These are phyloP conservation scores for Lepiota brunneoincarnata DNA, from an alignment of 768 basidiomycete genomes.

Conservation along the genomic window DNA sequence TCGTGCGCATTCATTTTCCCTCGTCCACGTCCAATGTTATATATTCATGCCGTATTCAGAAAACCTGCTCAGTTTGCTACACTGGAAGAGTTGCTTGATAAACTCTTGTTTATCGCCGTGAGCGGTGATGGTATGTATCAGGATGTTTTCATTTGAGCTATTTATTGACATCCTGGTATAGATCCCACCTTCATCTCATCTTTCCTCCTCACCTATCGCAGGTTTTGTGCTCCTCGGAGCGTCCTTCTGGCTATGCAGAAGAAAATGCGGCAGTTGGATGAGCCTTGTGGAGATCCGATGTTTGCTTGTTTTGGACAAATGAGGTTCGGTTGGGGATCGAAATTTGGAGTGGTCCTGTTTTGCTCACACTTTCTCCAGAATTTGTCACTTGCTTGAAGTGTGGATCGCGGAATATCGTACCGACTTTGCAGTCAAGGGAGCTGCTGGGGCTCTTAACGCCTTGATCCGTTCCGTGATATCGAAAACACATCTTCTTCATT, in stretches of 20 bases:
- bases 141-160: background rate
- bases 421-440: conserved; percentile 78
- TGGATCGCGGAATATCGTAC: conserved; percentile 77
- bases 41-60: conserved; percentile 20
- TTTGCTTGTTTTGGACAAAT: conserved; percentile 88
- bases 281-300: conserved; percentile 74
- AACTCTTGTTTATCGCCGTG: conserved; percentile 77
- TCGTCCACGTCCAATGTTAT: background rate
- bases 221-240: conserved; percentile 77
- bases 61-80: conserved; percentile 71
- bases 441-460: conserved; percentile 68
- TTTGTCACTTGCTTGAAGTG: conserved; percentile 73
- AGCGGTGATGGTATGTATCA: conserved; percentile 72
- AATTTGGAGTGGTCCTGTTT: conserved; percentile 1
- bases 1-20: conserved; percentile 37
- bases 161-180: conserved; percentile 22
- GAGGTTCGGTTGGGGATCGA: conserved; percentile 45
- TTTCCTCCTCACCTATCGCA: conserved; percentile 81
- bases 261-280: conserved; percentile 75
- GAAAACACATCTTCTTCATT: conserved; percentile 81
- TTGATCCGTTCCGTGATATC: conserved; percentile 76
- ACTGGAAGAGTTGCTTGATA: conserved; percentile 77
- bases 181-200: conserved; percentile 76
- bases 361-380: conserved; percentile 39
- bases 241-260: conserved; percentile 87